phyloP scores from a whole-genome alignment of 129 eudicot genomes.

The Smallanthus sonchifolius region DNA sequence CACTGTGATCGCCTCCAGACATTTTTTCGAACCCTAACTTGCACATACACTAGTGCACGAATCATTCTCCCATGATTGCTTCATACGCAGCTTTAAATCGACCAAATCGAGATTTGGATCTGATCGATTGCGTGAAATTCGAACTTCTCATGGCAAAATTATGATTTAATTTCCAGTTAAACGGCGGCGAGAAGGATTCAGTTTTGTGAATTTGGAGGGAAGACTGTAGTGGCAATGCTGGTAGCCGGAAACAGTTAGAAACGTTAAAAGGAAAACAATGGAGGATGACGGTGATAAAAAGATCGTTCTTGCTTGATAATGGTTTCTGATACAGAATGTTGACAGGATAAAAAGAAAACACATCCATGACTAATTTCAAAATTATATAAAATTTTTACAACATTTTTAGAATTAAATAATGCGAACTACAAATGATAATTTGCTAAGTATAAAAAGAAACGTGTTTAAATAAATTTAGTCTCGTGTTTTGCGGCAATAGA shows the following conservation, averaged over 20 bases:
- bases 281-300: background rate
- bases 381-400: too few relatives aligned
- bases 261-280: background rate
- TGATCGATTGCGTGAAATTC: constrained; percentile 9
- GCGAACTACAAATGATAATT: too few relatives aligned
- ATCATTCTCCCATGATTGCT: constrained; percentile 3
- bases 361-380: background rate
- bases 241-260: background rate
- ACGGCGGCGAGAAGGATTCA: background rate
- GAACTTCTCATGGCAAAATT: background rate
- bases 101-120: constrained; percentile 11
- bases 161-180: background rate
- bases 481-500: too few relatives aligned
- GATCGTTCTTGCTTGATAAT: background rate
- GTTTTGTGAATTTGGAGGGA: background rate
- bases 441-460: too few relatives aligned
- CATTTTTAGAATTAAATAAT: too few relatives aligned
- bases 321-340: background rate
- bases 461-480: too few relatives aligned
- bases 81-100: background rate
- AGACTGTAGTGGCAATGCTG: background rate
- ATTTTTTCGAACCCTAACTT: constrained; percentile 25
- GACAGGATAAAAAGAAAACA: background rate
- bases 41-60: background rate
- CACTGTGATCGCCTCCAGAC: constrained; percentile 48